Base-by-base conservation (phyloP, 805 yeast species). In the Barnettozyma siamensis region DNA sequence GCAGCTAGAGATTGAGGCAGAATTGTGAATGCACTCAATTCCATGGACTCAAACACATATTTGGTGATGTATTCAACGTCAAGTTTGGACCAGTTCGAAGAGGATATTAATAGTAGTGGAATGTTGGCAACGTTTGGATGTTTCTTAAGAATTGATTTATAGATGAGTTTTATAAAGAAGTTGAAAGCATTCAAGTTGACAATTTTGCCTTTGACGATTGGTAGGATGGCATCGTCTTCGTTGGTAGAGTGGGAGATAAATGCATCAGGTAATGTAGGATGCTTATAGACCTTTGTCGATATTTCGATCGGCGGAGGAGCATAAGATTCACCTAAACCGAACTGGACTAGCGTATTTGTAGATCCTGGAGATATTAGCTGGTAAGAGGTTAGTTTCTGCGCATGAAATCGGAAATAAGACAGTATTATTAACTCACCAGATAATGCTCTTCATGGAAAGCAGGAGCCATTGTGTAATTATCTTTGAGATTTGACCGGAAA, bases 291-390 rank as follows among this genome's bases (percentile, higher is more conserved):
- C 30, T 69, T 69, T 0, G 96, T 80, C n/a, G 96, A 95, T 23
- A 88, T 68, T 42, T 77, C 76, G 48, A 74, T 75, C 20, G 79
- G 75, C 2, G 97, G 95, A 2, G 93, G 87, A 8, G 83, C 65
- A 46, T 86, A 70, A 1, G 84, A 69, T 51, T 83, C 94, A 21
- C 72, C 69, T 21, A 89, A 67, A 2, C 96, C 96, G 58, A 85
- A 80, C 50, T 83, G 84, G 23, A 86, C 85, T 40, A 82, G 66
- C 0, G 97, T 87, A 40, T 73, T 65, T 40, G 66, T 68, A 2
- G 95, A 83, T 23, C 96, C 96, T 1, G 95, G 86, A 41, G 87
- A 80, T 23, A 89, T 74, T 23, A 89, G 74, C 66, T 60, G 28
- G n/a, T 37, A 40, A 21, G 41, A 33, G 30, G 54, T 47, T 18